A percentile compares a stretch with the other conserved stretches of the same genome.
Evolutionary conservation across 257 asterid species (phyloP).

Genomic region (Nicotiana paniculata): DNA sequence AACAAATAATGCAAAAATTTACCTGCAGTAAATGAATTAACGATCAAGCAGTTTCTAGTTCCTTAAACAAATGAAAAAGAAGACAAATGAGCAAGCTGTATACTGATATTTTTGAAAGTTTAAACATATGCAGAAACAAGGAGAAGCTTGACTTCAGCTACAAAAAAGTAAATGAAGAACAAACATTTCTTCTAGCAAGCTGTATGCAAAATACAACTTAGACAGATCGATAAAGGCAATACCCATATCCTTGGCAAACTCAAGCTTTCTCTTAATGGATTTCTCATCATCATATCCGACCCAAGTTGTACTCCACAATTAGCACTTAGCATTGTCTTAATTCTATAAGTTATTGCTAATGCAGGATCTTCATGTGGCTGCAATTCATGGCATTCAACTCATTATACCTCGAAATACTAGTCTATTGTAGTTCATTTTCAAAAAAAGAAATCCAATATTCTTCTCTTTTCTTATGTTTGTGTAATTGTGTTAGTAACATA

Average conservation of each 20-base stretch:
- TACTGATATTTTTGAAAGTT: background rate
- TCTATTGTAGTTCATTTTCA: too few species aligned
- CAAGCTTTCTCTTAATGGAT: background rate
- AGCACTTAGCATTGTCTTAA: background rate
- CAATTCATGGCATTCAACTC: too few species aligned
- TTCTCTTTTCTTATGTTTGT: too few species aligned
- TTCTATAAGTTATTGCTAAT: background rate
- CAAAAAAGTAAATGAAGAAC: background rate
- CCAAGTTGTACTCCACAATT: background rate
- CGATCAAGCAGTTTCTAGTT: background rate
- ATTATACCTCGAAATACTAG: too few species aligned
- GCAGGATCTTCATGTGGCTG: too few species aligned
- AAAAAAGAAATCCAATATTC: too few species aligned
- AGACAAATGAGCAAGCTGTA: background rate
- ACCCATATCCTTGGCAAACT: slow-evolving; percentile 27
- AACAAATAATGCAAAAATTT: too few species aligned
- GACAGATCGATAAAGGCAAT: background rate
- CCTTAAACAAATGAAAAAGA: background rate
- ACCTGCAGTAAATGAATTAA: background rate
- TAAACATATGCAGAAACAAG: background rate
- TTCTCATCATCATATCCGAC: background rate
- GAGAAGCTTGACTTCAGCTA: background rate
- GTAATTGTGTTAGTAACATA: too few species aligned
- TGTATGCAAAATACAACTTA: background rate
- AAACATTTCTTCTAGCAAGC: background rate